Conservation (phyloP, 1,284 basidiomycete species). For the Apiotrichum porosum region DNA sequence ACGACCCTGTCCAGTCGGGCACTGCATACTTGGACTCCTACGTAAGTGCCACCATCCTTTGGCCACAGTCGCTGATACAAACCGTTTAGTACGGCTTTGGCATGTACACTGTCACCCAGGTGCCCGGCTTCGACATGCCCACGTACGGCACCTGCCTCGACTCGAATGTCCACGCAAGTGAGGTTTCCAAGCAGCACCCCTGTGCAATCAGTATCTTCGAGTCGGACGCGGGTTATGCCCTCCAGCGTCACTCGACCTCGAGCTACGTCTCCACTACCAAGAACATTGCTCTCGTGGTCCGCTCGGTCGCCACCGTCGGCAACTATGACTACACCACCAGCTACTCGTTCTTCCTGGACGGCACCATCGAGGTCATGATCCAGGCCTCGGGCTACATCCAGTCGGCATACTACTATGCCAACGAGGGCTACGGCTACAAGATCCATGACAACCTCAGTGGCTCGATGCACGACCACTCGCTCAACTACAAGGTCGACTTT, state of each 20-base stretch:
- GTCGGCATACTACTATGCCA: slow-evolving; percentile 34
- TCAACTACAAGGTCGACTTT: slow-evolving; percentile 31
- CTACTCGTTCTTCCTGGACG: slow-evolving; percentile 41
- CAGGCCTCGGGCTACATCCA: slow-evolving; percentile 43
- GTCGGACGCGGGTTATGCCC: slow-evolving; percentile 26
- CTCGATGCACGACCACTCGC: slow-evolving; percentile 39
- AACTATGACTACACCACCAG: slow-evolving; percentile 37
- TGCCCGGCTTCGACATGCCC: slow-evolving; percentile 38
- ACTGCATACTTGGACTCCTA: no score
- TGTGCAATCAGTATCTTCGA: slow-evolving; percentile 41
- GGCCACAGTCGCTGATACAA: no score
- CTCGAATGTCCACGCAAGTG: slow-evolving; percentile 30
- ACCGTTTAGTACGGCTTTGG: slow-evolving; percentile 33
- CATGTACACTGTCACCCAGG: slow-evolving; percentile 30
- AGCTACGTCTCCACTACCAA: slow-evolving; percentile 34
- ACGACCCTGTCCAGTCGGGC: slow-evolving; percentile 35
- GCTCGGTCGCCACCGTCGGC: slow-evolving; percentile 36
- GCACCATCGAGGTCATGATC: slow-evolving; percentile 36
- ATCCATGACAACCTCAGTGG: slow-evolving; percentile 38
- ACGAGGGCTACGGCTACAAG: slow-evolving; percentile 36
- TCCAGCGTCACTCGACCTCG: slow-evolving; percentile 34
- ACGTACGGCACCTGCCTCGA: slow-evolving; percentile 15
- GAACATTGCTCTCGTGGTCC: slow-evolving; percentile 36
- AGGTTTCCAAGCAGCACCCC: slow-evolving; percentile 25
- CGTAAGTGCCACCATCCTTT: no score